These are phyloP conservation scores for Zoysia pacifica DNA, from an alignment of 176 grass and related monocot genomes.

Conservation along the genomic window DNA sequence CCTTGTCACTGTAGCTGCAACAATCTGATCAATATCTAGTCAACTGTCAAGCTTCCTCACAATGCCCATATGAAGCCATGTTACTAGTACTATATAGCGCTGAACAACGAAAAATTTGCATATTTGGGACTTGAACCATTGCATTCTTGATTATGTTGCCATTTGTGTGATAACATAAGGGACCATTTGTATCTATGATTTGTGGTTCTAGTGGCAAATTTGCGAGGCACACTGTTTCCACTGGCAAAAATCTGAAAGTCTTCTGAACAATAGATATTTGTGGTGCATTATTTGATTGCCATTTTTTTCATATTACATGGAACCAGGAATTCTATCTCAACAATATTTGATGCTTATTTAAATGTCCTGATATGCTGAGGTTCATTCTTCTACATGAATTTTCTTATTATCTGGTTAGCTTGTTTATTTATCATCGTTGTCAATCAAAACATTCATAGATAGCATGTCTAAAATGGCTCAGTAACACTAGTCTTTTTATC, in stretches of 20 bases:
- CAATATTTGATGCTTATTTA: not conserved
- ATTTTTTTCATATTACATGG: not conserved
- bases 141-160: too few species aligned
- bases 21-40: not conserved
- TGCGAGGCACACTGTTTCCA: too few species aligned
- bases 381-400: not conserved
- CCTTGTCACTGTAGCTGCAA: conserved; percentile 1
- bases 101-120: not conserved
- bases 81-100: not conserved
- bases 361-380: not conserved
- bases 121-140: too few species aligned
- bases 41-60: not conserved
- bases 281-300: not conserved
- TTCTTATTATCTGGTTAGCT: conserved; percentile 4
- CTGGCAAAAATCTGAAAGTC: too few species aligned
- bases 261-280: not conserved
- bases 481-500: not conserved
- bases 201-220: too few species aligned
- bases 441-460: not conserved
- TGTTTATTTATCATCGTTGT: conserved; percentile 15
- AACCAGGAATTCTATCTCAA: not conserved
- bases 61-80: not conserved
- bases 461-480: not conserved
- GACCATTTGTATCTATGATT: too few species aligned
- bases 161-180: too few species aligned